phyloP scores from a whole-genome alignment of 2,329 filamentous ascomycete species.

The Neonectria ditissima region DNA sequence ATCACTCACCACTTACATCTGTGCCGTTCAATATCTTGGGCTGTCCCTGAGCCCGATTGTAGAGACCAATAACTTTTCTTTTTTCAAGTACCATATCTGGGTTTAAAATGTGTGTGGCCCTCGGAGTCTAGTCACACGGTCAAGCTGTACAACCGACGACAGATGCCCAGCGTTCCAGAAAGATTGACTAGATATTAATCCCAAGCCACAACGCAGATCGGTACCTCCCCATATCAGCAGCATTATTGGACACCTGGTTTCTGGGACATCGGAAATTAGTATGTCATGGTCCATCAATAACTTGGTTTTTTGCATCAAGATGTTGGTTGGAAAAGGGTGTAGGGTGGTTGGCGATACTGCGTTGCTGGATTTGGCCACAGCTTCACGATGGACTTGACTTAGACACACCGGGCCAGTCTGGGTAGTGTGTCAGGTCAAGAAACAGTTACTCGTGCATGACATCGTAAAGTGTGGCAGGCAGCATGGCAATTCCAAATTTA shows the following conservation, averaged over 20 bases:
- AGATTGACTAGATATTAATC: neutral
- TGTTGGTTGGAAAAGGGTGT: neutral
- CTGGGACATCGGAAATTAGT: neutral
- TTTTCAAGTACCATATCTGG: neutral
- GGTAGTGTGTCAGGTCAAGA: neutral
- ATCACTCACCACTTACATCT: too few species aligned
- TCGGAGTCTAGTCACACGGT: neutral
- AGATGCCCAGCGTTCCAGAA: neutral
- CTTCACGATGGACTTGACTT: neutral
- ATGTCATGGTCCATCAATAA: too few species aligned
- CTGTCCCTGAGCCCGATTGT: too few species aligned
- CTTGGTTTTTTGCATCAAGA: too few species aligned
- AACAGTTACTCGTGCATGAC: neutral
- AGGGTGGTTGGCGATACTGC: neutral
- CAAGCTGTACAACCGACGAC: neutral
- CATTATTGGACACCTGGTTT: neutral
- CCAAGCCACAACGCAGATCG: neutral
- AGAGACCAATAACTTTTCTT: too few species aligned
- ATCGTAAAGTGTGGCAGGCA: neutral
- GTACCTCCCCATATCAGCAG: neutral
- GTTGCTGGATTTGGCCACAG: neutral
- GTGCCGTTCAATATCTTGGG: too few species aligned
- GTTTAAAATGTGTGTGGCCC: neutral
- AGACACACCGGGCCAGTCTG: neutral
- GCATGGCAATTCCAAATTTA: slow-evolving; percentile 10